Evolutionary conservation across 257 asterid species (phyloP), one percentile per base, ranked within the genome.

Genomic region (Agastache rugosa): DNA sequence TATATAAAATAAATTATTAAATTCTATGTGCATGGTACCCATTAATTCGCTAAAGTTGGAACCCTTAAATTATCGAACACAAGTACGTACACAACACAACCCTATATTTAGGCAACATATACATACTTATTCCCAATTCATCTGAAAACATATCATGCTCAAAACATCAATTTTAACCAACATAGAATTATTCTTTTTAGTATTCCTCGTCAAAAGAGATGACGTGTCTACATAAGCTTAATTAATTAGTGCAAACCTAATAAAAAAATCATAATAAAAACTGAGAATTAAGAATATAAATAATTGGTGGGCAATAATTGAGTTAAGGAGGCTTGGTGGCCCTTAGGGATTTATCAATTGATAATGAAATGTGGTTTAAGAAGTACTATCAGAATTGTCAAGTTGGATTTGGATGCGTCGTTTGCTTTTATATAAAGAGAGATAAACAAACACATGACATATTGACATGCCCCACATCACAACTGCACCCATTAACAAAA

Each of bases 341-440:
- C 80, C 60, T 15, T 9, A 11, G 58, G 63, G 31, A 61, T 72
- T 74, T 44, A 58, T 83, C 58, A 79, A 71, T 63, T 73, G 82
- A 71, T 78, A 78, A 74, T 39, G 74, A 81, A 70, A 69, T 71
- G 71, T 44, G 60, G 51, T 20, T 65, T 44, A 56, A 73, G 63
- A 42, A 44, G 81, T 79, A 86, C 11, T 76, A 77, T 53, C 75
- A 67, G 31, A 79, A 70, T 79, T 78, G 80, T 67, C 78, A 78
- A 68, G 73, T 87, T 75, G 73, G 92, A 81, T 80, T 85, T 77
- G 83, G 88, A 88, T 86, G 81, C 75, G 68, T 80, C 78, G 45
- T 71, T 85, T 35, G 72, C 74, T 70, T 64, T 65, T 62, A 27
- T 39, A 41, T 44, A 73, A 78, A 75, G 60, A 79, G 75, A 74